Base-by-base conservation (phyloP, 2,329 filamentous ascomycete genomes). In the Albophoma yamanashiensis region DNA sequence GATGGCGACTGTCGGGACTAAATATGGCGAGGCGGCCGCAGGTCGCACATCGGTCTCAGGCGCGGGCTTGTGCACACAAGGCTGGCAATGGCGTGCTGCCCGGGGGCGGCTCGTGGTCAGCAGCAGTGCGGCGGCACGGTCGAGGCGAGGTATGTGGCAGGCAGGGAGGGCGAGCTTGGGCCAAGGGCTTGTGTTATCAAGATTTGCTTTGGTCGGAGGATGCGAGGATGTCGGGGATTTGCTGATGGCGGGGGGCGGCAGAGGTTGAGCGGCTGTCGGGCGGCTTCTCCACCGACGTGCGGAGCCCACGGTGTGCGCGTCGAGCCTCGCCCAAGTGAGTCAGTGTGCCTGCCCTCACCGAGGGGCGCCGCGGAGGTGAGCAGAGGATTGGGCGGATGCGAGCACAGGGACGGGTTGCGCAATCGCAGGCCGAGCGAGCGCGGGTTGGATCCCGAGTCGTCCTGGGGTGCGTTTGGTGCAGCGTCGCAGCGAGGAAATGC, bases 1-100 rank as follows among this genome's bases (percentile, higher is more conserved):
- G 15, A 12, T 9, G 55, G 39, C 27, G 55, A 27, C 55, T 1
- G 47, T 60, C 58, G n/a, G 71, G 67, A 57, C 55, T 43, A 43
- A 55, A 38, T 55, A 38, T 38, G 50, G 50, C 50, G 50, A 36
- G 34, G 12, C 12, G 55, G 27, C 5, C 3, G 27, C 22, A 57
- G n/a, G n/a, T 25, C 4, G 22, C 36, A 25, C 55, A 42, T 55
- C 4, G 20, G 38, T 20, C 17, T 56, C 55, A 31, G 39, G 39
- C n/a, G 25, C 25, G 9, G 55, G 55, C 39, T 57, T 45, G 55
- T 45, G 55, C 39, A 15, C 25, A 9, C 55, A 36, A 43, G 17
- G 55, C 39, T 36, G 55, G 25, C 55, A 27, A 57, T 57, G 55
- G 55, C 55, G 55, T 57, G 55, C 55, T 57, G 55, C 25, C 55